These are phyloP conservation scores for Sordariomycetes sp. DNA, from an alignment of 2,329 filamentous ascomycete genomes.

Conservation along the genomic window DNA sequence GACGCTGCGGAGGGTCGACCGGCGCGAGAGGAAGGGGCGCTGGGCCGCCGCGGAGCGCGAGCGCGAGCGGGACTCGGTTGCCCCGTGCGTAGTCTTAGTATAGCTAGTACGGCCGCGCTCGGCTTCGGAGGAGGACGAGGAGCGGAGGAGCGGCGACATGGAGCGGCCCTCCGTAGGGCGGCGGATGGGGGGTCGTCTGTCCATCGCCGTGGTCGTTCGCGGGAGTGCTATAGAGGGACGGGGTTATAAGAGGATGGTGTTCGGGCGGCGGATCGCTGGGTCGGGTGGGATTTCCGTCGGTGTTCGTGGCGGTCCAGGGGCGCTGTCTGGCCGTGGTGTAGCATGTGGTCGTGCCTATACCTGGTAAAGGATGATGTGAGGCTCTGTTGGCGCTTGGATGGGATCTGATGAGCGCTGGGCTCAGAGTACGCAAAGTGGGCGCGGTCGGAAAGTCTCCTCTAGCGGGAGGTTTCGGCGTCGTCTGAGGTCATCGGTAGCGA, in stretches of 20 bases:
- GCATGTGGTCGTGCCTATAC: background rate
- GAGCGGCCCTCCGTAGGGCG: conserved; percentile 34
- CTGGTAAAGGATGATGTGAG: background rate
- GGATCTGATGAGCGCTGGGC: background rate
- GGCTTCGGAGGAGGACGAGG: conserved; percentile 16
- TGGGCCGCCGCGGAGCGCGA: background rate
- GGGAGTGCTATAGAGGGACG: background rate
- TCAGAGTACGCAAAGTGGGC: background rate
- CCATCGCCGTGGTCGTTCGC: background rate
- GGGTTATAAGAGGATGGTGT: background rate
- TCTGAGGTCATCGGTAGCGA: no score
- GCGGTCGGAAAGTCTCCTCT: no score
- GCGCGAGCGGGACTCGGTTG: background rate
- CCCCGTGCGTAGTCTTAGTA: background rate
- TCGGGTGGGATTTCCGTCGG: conserved; percentile 1
- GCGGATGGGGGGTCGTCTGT: conserved; percentile 29
- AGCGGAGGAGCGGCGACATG: conserved; percentile 26
- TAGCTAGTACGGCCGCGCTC: conserved; percentile 6
- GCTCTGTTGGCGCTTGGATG: background rate
- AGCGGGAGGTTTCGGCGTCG: no score
- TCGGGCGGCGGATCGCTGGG: background rate
- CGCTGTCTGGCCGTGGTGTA: background rate
- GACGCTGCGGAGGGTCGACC: conserved; percentile 64
- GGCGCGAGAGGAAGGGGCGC: conserved; percentile 17
- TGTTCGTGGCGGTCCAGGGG: conserved; percentile 1